A percentile compares a stretch with the other conserved stretches of the same genome.
Evolutionary conservation across 2,329 filamentous ascomycete genomes (phyloP).

Genomic region (Colletotrichum truncatum): DNA sequence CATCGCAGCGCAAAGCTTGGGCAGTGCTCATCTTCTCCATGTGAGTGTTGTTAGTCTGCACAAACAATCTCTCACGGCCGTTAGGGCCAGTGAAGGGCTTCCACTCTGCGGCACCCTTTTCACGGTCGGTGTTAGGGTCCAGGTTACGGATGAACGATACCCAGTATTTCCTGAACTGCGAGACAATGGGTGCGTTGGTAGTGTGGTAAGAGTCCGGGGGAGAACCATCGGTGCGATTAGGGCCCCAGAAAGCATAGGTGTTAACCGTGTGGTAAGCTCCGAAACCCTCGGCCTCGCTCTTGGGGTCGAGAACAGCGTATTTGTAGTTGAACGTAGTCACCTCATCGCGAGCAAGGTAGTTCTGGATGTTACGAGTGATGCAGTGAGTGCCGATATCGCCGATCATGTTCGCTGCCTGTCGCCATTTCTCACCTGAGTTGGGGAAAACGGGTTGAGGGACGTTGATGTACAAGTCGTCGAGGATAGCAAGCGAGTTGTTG

Average conservation of each 20-base stretch:
- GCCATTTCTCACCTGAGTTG: constrained; percentile 45
- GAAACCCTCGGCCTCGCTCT: constrained; percentile 58
- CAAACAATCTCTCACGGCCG: constrained; percentile 46
- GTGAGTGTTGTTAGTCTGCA: constrained; percentile 50
- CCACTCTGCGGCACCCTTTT: constrained; percentile 60
- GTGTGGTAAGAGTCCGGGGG: constrained; percentile 65
- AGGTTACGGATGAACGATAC: constrained; percentile 74
- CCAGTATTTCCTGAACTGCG: constrained; percentile 76
- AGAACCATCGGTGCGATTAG: constrained; percentile 57
- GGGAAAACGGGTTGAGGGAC: constrained; percentile 42
- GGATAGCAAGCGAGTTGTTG: constrained; percentile 39
- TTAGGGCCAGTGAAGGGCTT: constrained; percentile 46
- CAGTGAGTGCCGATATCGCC: constrained; percentile 47
- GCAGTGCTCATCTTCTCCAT: constrained; percentile 49
- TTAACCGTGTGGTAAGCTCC: constrained; percentile 77
- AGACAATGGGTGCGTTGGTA: constrained; percentile 65
- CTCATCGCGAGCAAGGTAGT: constrained; percentile 40
- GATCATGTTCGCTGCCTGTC: constrained; percentile 46
- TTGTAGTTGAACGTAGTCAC: constrained; percentile 71
- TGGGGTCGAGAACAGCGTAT: constrained; percentile 72
- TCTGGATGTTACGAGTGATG: constrained; percentile 42
- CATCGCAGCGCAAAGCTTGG: constrained; percentile 24
- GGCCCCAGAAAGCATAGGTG: constrained; percentile 73
- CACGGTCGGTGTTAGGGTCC: constrained; percentile 69
- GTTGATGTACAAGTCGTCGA: constrained; percentile 47